Conservation (phyloP, 176 grass and related monocot species). For the Lolium perenne region DNA sequence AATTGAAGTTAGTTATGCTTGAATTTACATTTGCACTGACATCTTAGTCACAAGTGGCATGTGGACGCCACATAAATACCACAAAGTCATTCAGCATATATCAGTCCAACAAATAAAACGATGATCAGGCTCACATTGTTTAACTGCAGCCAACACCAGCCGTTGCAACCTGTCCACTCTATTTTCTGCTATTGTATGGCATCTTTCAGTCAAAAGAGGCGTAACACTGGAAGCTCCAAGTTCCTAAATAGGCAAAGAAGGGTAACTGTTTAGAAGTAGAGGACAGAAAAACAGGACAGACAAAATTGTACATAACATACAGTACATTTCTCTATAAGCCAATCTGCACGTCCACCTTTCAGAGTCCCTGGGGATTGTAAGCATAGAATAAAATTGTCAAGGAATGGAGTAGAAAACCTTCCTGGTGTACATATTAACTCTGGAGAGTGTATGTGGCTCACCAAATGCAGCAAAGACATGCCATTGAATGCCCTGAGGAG, state of each 20-base stretch:
- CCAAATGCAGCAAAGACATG: slow-evolving; percentile 93
- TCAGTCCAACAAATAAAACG: neutral
- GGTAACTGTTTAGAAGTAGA: slow-evolving; percentile 32
- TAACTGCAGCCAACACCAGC: slow-evolving; percentile 87
- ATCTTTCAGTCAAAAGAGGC: slow-evolving; percentile 82
- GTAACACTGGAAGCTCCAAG: slow-evolving; percentile 93
- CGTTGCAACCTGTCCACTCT: slow-evolving; percentile 89
- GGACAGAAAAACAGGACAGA: slow-evolving; percentile 11
- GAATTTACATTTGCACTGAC: neutral
- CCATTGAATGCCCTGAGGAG: slow-evolving; percentile 80
- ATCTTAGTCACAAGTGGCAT: neutral
- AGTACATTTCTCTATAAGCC: slow-evolving; percentile 99
- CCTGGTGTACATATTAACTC: neutral
- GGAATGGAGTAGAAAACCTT: neutral
- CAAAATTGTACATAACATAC: slow-evolving; percentile 67
- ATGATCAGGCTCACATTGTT: slow-evolving; percentile 64
- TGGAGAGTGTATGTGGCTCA: slow-evolving; percentile 43
- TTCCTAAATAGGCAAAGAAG: slow-evolving; percentile 58
- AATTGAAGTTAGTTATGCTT: slow-evolving; percentile 32
- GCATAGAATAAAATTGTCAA: slow-evolving; percentile 38
- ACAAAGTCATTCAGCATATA: neutral
- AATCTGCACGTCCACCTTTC: slow-evolving; percentile 94
- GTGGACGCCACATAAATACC: neutral
- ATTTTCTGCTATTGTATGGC: slow-evolving; percentile 79
- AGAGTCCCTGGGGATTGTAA: slow-evolving; percentile 66